These are phyloP conservation scores for Aechmea fasciata DNA, from an alignment of 176 grass and related monocot species.

Conservation along the genomic window DNA sequence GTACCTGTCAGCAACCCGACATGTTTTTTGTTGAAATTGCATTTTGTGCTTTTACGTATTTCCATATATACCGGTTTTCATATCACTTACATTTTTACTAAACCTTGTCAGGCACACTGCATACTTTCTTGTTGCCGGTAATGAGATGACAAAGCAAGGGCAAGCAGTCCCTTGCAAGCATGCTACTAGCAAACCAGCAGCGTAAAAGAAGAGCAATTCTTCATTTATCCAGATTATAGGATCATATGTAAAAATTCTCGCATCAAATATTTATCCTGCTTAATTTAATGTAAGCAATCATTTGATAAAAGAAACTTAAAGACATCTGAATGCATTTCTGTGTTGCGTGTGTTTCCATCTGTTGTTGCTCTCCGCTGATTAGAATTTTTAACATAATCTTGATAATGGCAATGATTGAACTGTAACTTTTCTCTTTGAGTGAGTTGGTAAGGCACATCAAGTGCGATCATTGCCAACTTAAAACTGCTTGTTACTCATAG, in stretches of 20 bases:
- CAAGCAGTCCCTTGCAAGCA: slow-evolving; percentile 46
- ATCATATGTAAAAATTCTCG: background rate
- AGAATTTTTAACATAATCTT: no score
- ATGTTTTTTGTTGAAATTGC: background rate
- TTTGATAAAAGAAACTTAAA: background rate
- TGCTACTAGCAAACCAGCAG: slow-evolving; percentile 37
- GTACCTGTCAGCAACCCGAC: slow-evolving; percentile 1
- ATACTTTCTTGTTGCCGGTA: slow-evolving; percentile 80
- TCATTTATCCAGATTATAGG: background rate
- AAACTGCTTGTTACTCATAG: no score
- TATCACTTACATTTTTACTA: background rate
- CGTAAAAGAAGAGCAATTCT: slow-evolving; percentile 2
- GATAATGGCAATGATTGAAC: no score
- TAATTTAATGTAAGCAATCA: background rate
- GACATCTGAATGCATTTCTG: no score
- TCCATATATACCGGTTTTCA: background rate
- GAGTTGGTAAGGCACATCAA: no score
- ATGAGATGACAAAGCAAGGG: slow-evolving; percentile 70
- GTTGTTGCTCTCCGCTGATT: no score
- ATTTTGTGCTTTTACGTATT: slow-evolving; percentile 5
- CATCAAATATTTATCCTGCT: background rate
- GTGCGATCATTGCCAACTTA: no score
- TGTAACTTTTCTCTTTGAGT: no score
- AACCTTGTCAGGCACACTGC: slow-evolving; percentile 63
- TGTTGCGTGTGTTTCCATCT: no score